Conservation (phyloP, 345 rosid genomes). For the Theobroma cacao region DNA sequence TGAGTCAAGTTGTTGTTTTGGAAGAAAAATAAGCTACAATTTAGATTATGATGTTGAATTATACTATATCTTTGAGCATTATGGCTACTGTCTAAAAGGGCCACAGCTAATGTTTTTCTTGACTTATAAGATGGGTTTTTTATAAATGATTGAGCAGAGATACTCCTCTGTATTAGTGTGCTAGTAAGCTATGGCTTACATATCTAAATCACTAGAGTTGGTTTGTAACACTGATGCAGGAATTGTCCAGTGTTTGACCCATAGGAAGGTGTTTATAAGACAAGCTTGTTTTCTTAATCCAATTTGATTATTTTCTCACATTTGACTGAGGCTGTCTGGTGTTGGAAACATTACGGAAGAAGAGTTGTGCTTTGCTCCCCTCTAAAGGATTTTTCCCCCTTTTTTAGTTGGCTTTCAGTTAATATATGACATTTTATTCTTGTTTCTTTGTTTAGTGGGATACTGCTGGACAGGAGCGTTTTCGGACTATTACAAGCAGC, state of each 20-base stretch:
- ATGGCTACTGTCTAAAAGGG: background rate
- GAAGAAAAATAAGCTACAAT: background rate
- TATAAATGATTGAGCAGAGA: background rate
- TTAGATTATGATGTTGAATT: background rate
- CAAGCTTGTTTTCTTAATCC: background rate
- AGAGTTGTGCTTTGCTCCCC: background rate
- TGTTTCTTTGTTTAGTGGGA: constrained; percentile 60
- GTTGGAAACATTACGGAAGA: background rate
- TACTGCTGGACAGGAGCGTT: constrained; percentile 92
- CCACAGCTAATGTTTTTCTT: background rate
- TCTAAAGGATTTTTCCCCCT: background rate
- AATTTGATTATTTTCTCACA: background rate
- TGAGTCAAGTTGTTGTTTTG: background rate
- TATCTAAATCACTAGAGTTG: background rate
- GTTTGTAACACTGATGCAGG: background rate
- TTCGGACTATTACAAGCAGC: constrained; percentile 91
- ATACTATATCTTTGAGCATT: background rate
- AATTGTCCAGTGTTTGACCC: background rate
- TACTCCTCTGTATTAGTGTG: background rate
- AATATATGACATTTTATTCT: background rate
- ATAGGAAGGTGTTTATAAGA: background rate
- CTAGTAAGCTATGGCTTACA: background rate
- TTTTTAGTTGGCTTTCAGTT: background rate
- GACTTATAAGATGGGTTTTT: background rate
- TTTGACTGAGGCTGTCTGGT: background rate